A percentile compares a stretch with the other conserved stretches of the same genome.
These are phyloP conservation scores for Fusarium solani-melongenae DNA, from an alignment of 2,329 filamentous ascomycete species.

Conservation along the genomic window DNA sequence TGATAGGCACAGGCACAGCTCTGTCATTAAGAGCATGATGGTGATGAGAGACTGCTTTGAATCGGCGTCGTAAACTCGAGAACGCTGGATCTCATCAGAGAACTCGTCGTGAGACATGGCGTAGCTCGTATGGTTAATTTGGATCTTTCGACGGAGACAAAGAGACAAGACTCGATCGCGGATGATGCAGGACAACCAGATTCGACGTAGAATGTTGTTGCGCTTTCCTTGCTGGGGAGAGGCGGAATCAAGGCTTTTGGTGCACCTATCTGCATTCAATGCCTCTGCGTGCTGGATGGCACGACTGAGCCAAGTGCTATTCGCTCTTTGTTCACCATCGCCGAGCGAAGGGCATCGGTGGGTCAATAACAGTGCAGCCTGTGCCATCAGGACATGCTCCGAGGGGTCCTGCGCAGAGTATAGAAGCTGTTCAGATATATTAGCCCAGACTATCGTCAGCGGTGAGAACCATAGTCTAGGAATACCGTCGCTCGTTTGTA, in stretches of 20 bases:
- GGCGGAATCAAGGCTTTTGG: too few relatives aligned
- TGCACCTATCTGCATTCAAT: neutral
- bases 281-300: neutral
- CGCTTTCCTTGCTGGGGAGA: neutral
- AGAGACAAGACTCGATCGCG: neutral
- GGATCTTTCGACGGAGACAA: neutral
- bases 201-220: neutral
- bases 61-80: neutral
- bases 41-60: neutral
- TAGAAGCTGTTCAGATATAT: neutral
- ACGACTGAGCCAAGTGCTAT: neutral
- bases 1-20: neutral
- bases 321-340: neutral
- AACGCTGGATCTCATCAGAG: neutral
- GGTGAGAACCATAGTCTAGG: too few relatives aligned
- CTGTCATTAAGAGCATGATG: neutral
- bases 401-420: neutral
- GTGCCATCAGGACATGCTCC: neutral
- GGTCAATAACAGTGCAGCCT: neutral
- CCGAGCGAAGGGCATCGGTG: neutral
- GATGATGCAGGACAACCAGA: neutral
- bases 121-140: neutral
- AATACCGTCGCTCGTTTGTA: neutral
- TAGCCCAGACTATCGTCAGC: neutral
- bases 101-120: neutral